These are phyloP conservation scores for Phytophthora meadii DNA, from an alignment of 352 stramenopile genomes.

Conservation along the genomic window DNA sequence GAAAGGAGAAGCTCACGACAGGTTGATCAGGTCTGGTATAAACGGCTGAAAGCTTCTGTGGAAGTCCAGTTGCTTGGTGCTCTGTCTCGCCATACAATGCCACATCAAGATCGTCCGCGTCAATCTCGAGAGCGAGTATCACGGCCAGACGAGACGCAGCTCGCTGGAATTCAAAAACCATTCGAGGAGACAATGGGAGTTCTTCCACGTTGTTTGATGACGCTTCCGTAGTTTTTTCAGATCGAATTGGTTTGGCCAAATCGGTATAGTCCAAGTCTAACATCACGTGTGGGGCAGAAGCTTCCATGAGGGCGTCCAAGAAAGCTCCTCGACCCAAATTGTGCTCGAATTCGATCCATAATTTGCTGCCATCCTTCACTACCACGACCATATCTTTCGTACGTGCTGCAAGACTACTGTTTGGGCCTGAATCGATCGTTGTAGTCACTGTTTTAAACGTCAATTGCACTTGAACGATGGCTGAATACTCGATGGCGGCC, in stretches of 20 bases:
- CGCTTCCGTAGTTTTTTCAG: background rate
- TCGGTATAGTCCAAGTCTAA: conserved; percentile 55
- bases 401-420: conserved; percentile 32
- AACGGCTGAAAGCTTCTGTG: conserved; percentile 14
- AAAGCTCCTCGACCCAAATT: conserved; percentile 54
- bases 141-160: conserved; percentile 36
- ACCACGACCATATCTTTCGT: conserved; percentile 50
- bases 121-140: conserved; percentile 36
- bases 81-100: conserved; percentile 37
- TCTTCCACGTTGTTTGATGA: conserved; percentile 1
- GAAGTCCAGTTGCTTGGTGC: conserved; percentile 4
- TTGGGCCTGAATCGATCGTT: conserved; percentile 4
- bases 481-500: conserved; percentile 32
- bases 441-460: conserved; percentile 42
- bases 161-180: conserved; percentile 45
- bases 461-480: conserved; percentile 48
- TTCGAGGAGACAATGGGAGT: conserved; percentile 10
- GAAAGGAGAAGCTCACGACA: conserved; percentile 35
- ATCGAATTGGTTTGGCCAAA: conserved; percentile 25
- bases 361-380: conserved; percentile 20
- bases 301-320: conserved; percentile 46
- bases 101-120: conserved; percentile 34
- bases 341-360: conserved; percentile 65
- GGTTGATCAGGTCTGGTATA: conserved; percentile 27
- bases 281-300: conserved; percentile 22